Base-by-base conservation (phyloP, 768 basidiomycete genomes). In the Sarcodon aspratus region DNA sequence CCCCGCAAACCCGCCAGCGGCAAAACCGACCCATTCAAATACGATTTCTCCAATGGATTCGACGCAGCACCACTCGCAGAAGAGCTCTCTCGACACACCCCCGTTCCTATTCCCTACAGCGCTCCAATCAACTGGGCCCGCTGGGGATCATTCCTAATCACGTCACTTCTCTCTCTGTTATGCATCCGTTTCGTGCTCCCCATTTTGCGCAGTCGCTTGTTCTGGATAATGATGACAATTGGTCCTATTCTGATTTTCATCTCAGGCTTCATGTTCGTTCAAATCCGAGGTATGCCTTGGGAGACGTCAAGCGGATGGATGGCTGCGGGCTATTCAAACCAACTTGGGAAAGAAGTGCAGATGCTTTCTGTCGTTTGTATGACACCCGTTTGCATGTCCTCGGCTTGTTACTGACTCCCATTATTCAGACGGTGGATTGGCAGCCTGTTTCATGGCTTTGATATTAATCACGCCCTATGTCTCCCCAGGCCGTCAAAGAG, bases 221-320 rank as follows among this genome's bases (percentile, higher is more conserved):
- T 75, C 3, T 92, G 89, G 88, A 86, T 85, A 6, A 57, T 69
- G 18, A 72, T 71, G 36, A 75, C 81, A 31, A 49, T 82, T 36
- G 61, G 78, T 27, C 75, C 80, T 8, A 82, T 89, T 15, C 66
- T 85, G 32, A 67, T 90, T 57, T 95, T 97, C 83, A 94, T 82
- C 17, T 81, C 85, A 8, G 96, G 96, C 7, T 86, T 80, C 71
- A 99, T 99, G 96, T 99, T 95, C 68, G 87, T 86, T 50, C 85
- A 84, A 54, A 99, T 99, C 57, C 82, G 95, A 53, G 74, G 74
- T 33, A 74, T 74, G 44, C 93, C 91, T 3, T 91, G 78, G 60
- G 69, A 68, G 18, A 79, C 78, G 31, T 68, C 69, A 0, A 73
- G 77, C 48, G 80, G 82, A 18, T 93, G 91, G 85, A 84, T 99